These are phyloP conservation scores for Aspergillus glaucus DNA, from an alignment of 2,329 filamentous ascomycete genomes.

Conservation along the genomic window DNA sequence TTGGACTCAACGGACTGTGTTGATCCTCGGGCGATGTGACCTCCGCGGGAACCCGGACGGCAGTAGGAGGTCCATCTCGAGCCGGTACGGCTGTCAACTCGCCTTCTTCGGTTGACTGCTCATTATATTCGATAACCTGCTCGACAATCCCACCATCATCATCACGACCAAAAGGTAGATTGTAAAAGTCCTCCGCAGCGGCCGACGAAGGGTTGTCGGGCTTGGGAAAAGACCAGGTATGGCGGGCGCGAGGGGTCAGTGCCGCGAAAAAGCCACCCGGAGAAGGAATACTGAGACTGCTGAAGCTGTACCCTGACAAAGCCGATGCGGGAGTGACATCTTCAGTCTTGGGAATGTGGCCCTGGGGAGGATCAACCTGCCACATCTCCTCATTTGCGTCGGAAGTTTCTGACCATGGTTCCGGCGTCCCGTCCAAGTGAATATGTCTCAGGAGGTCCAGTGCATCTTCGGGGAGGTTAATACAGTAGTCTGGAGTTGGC, in stretches of 20 bases:
- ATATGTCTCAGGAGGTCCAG: slow-evolving; percentile 74
- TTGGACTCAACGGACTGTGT: slow-evolving; percentile 22
- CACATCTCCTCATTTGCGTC: slow-evolving; percentile 57
- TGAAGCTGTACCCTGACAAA: slow-evolving; percentile 63
- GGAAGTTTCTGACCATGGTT: slow-evolving; percentile 35
- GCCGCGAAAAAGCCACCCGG: slow-evolving; percentile 88
- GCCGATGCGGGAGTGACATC: slow-evolving; percentile 48
- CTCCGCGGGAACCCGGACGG: slow-evolving; percentile 44
- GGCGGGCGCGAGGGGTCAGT: slow-evolving; percentile 66
- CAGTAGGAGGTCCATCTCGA: slow-evolving; percentile 29
- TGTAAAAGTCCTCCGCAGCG: slow-evolving; percentile 88
- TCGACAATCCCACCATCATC: slow-evolving; percentile 52
- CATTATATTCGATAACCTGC: slow-evolving; percentile 57
- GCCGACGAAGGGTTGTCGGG: slow-evolving; percentile 69
- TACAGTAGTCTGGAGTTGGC: slow-evolving; percentile 44
- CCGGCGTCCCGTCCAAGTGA: slow-evolving; percentile 46
- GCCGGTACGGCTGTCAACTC: slow-evolving; percentile 30
- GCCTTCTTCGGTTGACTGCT: slow-evolving; percentile 29
- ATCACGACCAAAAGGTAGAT: slow-evolving; percentile 62
- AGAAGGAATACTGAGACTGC: slow-evolving; percentile 79
- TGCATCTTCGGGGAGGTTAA: slow-evolving; percentile 71
- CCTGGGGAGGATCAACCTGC: slow-evolving; percentile 49
- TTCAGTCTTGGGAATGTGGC: slow-evolving; percentile 41
- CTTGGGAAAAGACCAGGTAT: slow-evolving; percentile 69
- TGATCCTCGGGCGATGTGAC: slow-evolving; percentile 21